These are phyloP conservation scores for Quercus tomentella DNA, from an alignment of 331 rosid genomes.

Conservation along the genomic window DNA sequence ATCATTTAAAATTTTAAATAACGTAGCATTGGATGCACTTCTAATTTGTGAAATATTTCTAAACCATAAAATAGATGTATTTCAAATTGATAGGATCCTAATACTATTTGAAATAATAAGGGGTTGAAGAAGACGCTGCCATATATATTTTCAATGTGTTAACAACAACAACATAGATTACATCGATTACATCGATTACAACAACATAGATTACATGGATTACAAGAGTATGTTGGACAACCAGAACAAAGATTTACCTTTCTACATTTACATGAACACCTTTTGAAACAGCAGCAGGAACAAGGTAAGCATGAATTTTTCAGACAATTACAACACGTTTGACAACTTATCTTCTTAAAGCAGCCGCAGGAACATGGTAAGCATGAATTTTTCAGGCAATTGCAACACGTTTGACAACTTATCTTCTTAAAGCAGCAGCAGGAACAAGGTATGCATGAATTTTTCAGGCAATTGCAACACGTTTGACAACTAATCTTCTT, in stretches of 20 bases:
- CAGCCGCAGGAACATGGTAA: too few relatives aligned
- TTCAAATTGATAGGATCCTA: too few relatives aligned
- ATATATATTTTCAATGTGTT: background rate
- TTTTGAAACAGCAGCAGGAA: background rate
- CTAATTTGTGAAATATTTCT: too few relatives aligned
- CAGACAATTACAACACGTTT: too few relatives aligned
- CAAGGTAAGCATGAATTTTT: too few relatives aligned
- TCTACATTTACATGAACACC: background rate
- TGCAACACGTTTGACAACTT: background rate
- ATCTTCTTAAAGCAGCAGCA: background rate
- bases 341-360: too few relatives aligned
- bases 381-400: too few relatives aligned
- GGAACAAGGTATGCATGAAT: background rate
- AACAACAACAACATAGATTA: slow-evolving; percentile 1
- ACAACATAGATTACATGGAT: background rate
- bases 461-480: slow-evolving; percentile 9
- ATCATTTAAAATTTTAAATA: too few relatives aligned
- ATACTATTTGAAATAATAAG: background rate
- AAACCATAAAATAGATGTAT: too few relatives aligned
- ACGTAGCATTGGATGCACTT: too few relatives aligned
- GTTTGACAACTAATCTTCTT: slow-evolving; percentile 13
- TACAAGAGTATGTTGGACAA: background rate
- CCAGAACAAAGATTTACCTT: background rate
- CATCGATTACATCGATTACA: background rate
- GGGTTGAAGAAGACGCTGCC: background rate